Evolutionary conservation across 1,139 yeast species (phyloP).

Genomic region (Blastobotrys elegans): DNA sequence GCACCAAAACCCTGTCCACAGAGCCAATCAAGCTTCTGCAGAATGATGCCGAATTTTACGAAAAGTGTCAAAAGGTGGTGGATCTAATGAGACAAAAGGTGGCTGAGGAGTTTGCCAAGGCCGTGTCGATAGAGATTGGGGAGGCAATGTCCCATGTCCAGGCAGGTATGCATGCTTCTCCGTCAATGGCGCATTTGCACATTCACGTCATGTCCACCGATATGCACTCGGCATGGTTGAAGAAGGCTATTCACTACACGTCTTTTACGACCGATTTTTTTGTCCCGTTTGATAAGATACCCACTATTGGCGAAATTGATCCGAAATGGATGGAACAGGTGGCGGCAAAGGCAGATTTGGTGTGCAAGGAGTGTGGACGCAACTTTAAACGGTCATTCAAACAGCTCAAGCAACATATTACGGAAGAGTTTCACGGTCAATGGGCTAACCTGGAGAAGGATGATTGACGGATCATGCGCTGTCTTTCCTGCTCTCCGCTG

Average conservation of each 20-base stretch:
- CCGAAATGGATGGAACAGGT: constrained; percentile 24
- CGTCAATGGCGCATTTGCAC: constrained; percentile 66
- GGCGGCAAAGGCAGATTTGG: constrained; percentile 40
- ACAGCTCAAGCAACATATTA: constrained; percentile 46
- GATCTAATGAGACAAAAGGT: constrained; percentile 1
- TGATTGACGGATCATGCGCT: not conserved
- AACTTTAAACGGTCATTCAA: constrained; percentile 46
- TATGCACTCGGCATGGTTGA: constrained; percentile 49
- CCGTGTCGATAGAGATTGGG: constrained; percentile 15
- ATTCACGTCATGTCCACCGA: constrained; percentile 69
- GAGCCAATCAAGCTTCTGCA: constrained; percentile 54
- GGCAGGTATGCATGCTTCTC: constrained; percentile 66
- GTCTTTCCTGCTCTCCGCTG: not conserved
- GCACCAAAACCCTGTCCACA: constrained; percentile 33
- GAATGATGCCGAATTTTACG: constrained; percentile 8
- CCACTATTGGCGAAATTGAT: constrained; percentile 13
- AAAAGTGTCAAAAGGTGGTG: not conserved
- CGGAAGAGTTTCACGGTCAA: constrained; percentile 33
- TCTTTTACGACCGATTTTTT: constrained; percentile 66
- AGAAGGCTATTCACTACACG: constrained; percentile 63
- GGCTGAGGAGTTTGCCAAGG: constrained; percentile 5
- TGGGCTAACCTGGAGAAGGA: not conserved
- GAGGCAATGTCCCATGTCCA: constrained; percentile 40
- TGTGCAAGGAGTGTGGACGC: constrained; percentile 47
- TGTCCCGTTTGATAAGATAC: constrained; percentile 43